A percentile compares a stretch with the other conserved stretches of the same genome.
Conservation (phyloP, 1,284 basidiomycete genomes). For the Tylopilus sp. region DNA sequence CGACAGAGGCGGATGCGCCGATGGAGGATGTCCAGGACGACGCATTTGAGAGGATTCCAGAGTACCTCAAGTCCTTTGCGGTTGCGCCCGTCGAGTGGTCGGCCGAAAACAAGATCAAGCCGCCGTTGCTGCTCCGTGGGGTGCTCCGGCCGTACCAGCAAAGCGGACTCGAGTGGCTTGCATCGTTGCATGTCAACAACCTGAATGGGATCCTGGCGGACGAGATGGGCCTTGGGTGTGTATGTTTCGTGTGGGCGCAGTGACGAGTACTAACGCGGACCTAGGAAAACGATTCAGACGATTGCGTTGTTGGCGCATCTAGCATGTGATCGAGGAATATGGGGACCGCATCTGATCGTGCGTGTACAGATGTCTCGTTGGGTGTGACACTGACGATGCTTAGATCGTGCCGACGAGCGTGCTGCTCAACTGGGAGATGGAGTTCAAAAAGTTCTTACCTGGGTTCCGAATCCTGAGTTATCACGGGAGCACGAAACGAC, state of each 20-base stretch:
- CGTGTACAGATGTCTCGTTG: constrained; percentile 27
- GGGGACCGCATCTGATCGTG: constrained; percentile 96
- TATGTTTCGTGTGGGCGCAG: constrained; percentile 19
- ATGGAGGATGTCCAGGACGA: constrained; percentile 30
- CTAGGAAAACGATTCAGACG: constrained; percentile 97
- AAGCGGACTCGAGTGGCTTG: constrained; percentile 95
- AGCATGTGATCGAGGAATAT: constrained; percentile 94
- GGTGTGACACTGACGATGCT: neutral
- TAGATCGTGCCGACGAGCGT: constrained; percentile 95
- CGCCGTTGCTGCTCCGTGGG: constrained; percentile 89
- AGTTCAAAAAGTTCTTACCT: constrained; percentile 98
- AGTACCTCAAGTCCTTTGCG: constrained; percentile 73
- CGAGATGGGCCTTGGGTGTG: constrained; percentile 92
- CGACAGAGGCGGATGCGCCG: constrained; percentile 7
- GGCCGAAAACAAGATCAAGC: constrained; percentile 66
- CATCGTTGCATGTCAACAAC: constrained; percentile 87
- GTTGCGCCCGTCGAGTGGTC: constrained; percentile 77
- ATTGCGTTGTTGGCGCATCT: constrained; percentile 94
- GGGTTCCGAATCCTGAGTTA: constrained; percentile 95
- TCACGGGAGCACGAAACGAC: constrained; percentile 91
- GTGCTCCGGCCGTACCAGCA: constrained; percentile 95
- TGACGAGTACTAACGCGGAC: constrained; percentile 11
- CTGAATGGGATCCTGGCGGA: constrained; percentile 95
- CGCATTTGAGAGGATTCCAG: constrained; percentile 53
- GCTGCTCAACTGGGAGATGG: constrained; percentile 98